Base-by-base conservation (phyloP, 2,329 filamentous ascomycete genomes). In the Stachybotrys chartarum region DNA sequence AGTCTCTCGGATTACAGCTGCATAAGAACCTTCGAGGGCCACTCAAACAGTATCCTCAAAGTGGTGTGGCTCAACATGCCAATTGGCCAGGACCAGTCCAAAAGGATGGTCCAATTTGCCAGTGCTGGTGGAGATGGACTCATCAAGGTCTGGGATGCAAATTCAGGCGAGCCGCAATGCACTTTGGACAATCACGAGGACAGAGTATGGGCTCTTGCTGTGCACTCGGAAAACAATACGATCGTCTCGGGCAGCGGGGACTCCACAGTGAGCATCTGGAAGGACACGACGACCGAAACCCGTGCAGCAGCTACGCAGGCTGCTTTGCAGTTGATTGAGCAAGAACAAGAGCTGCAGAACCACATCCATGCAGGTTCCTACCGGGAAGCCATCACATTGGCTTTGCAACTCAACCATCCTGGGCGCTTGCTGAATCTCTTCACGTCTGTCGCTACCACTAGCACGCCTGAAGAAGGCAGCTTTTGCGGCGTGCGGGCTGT, bases 101-200 rank as follows among this genome's bases (percentile, higher is more conserved):
- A 83, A 67, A 80, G 80, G 59, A 80, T 82, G 30, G 77, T 90
- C 1, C 84, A 89, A 57, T 83, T 97, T 56, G 91, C 89, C 39
- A 95, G 88, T 61, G 92, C 94, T 14, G 94, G 90, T 45, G 92
- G 91, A 57, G 95, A 99, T 70, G 94, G 94, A 2, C 81, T 99
- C 4, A 91, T 99, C 56, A 99, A 97, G 73, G 84, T 99, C 35
- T 99, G 94, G 94, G 90, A 96, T 63, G 88, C 89, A 12, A 87
- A 88, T 66, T 86, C 82, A 1, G 91, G 92, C 50, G 94, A 97
- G 70, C 79, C 86, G 3, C 90, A 92, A 61, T 88, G 88, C 60
- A 99, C 94, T 0, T 80, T 99, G 5, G 94, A 99, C 73, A 97
- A 97, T 72, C 94, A 99, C 70, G 91, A 91, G 64, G 94, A 99